These are phyloP conservation scores for Fusarium buxicola DNA, from an alignment of 2,329 filamentous ascomycete species.

Conservation along the genomic window DNA sequence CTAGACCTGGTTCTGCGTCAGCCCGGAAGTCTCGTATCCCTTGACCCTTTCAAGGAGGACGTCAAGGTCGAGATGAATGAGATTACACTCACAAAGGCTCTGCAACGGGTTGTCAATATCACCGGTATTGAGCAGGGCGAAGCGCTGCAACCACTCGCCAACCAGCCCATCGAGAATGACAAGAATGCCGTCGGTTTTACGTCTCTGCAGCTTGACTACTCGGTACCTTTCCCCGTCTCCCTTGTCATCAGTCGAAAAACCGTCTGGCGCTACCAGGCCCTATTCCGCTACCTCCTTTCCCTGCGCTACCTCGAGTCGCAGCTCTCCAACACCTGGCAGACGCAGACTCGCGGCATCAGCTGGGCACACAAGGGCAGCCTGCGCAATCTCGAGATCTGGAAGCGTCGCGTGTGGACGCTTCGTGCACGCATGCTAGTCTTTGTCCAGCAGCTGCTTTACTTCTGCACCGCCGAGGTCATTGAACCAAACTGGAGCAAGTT, in stretches of 20 bases:
- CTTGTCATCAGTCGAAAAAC: conserved; percentile 97
- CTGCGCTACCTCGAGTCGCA: conserved; percentile 90
- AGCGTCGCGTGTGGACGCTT: conserved; percentile 90
- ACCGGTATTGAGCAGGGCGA: conserved; percentile 94
- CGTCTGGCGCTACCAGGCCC: conserved; percentile 93
- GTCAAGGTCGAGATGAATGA: conserved; percentile 98
- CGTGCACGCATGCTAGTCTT: conserved; percentile 96
- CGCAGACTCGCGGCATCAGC: conserved; percentile 81
- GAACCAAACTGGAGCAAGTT: conserved; percentile 97
- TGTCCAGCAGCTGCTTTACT: conserved; percentile 95
- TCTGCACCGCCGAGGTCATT: conserved; percentile 96
- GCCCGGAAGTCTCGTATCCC: conserved; percentile 90
- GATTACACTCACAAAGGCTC: conserved; percentile 88
- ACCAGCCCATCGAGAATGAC: conserved; percentile 78
- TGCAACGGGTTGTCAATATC: conserved; percentile 97
- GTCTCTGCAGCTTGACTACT: conserved; percentile 92
- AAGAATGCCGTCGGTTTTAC: conserved; percentile 92
- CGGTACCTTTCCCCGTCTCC: conserved; percentile 93
- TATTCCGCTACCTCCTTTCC: conserved; percentile 94
- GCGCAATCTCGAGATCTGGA: conserved; percentile 86
- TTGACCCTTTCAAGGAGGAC: conserved; percentile 98
- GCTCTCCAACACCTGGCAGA: conserved; percentile 88
- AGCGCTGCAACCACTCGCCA: conserved; percentile 77
- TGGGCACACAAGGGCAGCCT: conserved; percentile 87
- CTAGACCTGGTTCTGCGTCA: conserved; percentile 98